Evolutionary conservation across 768 basidiomycete species (phyloP).

Genomic region (Tylopilus sp.): DNA sequence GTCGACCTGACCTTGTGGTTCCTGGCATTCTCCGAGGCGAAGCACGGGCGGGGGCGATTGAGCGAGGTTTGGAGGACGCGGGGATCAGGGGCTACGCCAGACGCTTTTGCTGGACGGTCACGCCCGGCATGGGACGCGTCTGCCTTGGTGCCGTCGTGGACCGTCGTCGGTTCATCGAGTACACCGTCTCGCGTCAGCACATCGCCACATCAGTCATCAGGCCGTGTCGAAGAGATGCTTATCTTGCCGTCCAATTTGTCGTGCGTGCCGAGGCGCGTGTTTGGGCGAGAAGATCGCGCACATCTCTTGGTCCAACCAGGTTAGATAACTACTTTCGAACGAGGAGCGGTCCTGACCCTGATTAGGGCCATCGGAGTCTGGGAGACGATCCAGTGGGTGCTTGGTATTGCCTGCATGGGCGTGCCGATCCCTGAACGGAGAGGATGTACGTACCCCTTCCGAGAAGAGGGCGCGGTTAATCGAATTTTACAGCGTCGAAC

Average conservation of each 20-base stretch:
- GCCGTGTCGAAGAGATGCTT: neutral
- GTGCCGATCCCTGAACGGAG: neutral
- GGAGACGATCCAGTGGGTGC: too few relatives aligned
- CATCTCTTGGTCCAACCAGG: neutral
- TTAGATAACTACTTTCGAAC: neutral
- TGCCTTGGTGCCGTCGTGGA: too few relatives aligned
- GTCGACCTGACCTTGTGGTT: neutral
- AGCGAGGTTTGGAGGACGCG: neutral
- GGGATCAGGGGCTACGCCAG: too few relatives aligned
- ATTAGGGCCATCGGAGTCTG: too few relatives aligned
- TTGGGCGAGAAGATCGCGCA: neutral
- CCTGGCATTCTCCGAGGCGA: conserved; percentile 6
- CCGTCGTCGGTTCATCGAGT: neutral
- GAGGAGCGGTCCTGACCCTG: too few relatives aligned
- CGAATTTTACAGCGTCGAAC: neutral
- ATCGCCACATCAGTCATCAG: neutral
- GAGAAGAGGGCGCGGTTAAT: neutral
- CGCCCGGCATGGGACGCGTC: too few relatives aligned
- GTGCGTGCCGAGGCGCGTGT: neutral
- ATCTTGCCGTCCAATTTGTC: neutral
- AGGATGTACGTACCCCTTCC: neutral
- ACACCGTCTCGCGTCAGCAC: neutral
- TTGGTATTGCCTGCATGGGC: neutral
- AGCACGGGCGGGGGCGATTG: neutral
- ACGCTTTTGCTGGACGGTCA: too few relatives aligned